Base-by-base conservation (phyloP, 2,329 filamentous ascomycete species). In the Pseudogymnoascus sp. region DNA sequence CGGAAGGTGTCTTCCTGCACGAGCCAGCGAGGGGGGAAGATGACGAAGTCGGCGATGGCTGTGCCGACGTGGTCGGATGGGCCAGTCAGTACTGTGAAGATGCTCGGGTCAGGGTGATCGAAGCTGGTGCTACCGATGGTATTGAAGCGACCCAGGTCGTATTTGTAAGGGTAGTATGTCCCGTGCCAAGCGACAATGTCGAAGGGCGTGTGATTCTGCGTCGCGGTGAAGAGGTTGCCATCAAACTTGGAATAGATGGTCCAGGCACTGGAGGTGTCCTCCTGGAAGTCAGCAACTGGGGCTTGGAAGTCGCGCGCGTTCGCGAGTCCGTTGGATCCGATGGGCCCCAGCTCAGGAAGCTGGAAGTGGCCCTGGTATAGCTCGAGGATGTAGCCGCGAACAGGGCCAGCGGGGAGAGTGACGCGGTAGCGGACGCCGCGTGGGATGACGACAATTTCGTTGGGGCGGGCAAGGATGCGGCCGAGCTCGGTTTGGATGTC, bases 131-230 rank as follows among this genome's bases (percentile, higher is more conserved):
- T 85, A 18, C 88, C 89, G 48, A 92, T 85, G 45, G 84, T 85
- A 75, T 87, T 88, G 79, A 91, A 92, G 33, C 87, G 84, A 27
- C 86, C 87, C 0, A 92, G 80, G 69, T 92, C 89, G 76, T 92
- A 92, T 75, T 92, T 92, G 80, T 85, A 90, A 0, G 89, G 89
- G 64, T 88, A 87, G 74, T 91, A 92, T 65, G 85, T 88, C 48
- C 89, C 89, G 70, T 92, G 88, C 88, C 88, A 92, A 2, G 86
- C 87, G 2, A 91, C 88, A 0, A 92, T 83, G 68, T 92, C 88
- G 69, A 91, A 92, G 0, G 89, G 88, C 0, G 85, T 87, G 72
- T 92, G 89, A 9, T 79, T 72, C 74, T 92, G 88, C 42, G 72
- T 78, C 5, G 86, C 85, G 37, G 77, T 75, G 74, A 89, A 91